phyloP scores from a whole-genome alignment of 768 basidiomycete genomes.

The Pleurotus djamor region DNA sequence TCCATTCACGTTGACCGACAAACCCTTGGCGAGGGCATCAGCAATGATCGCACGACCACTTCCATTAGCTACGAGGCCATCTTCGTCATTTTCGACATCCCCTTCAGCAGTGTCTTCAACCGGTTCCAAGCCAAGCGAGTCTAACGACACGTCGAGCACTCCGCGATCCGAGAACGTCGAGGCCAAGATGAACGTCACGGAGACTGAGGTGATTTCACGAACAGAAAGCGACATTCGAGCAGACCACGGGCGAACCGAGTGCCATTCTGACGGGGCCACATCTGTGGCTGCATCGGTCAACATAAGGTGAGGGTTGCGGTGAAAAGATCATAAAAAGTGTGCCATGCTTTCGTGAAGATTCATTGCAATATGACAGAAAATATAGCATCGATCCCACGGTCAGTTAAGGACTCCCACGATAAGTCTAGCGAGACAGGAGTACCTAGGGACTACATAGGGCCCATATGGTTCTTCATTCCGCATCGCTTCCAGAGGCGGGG shows the following conservation, averaged over 20 bases:
- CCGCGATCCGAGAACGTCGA: conserved; percentile 42
- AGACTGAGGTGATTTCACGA: conserved; percentile 83
- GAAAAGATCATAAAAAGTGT: neutral
- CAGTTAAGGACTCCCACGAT: too few species aligned
- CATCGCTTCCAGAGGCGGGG: neutral
- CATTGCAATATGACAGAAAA: too few species aligned
- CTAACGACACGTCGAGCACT: conserved; percentile 39
- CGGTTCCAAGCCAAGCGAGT: conserved; percentile 33
- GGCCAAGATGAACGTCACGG: conserved; percentile 75
- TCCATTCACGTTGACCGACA: conserved; percentile 79
- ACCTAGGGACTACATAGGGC: too few species aligned
- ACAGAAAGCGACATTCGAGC: conserved; percentile 70
- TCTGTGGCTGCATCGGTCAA: conserved; percentile 19
- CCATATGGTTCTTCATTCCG: too few species aligned
- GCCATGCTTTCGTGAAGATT: too few species aligned
- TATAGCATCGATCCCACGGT: too few species aligned
- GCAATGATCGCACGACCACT: conserved; percentile 48
- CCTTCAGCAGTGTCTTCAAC: conserved; percentile 33
- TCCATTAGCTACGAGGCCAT: conserved; percentile 8
- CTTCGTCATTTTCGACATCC: conserved; percentile 25
- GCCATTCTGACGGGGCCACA: conserved; percentile 46
- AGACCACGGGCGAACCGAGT: conserved; percentile 73
- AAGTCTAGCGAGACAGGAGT: too few species aligned
- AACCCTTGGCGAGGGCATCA: conserved; percentile 68
- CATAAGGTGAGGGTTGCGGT: conserved; percentile 15